Conservation (phyloP, 108 stramenopile genomes). For the Cylindrotheca fusiformis region DNA sequence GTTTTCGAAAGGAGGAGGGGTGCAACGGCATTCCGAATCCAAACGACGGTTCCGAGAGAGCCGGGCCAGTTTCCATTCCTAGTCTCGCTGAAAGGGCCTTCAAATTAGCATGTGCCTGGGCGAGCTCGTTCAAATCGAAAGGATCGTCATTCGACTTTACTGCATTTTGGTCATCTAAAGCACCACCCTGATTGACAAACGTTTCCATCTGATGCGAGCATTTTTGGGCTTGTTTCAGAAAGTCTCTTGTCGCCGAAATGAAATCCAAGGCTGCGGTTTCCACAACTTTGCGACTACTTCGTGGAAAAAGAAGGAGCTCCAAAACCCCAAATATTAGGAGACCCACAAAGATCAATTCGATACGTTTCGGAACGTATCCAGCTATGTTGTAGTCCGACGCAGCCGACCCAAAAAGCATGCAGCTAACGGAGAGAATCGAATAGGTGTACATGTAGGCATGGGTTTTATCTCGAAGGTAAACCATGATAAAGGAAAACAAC, state of each 20-base stretch:
- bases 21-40: not conserved
- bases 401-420: not conserved
- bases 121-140: not conserved
- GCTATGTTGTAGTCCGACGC: not conserved
- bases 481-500: not conserved
- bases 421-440: not conserved
- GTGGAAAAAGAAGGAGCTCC: not conserved
- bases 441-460: constrained; percentile 1
- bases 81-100: not conserved
- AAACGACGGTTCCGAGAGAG: not conserved
- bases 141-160: too few species aligned
- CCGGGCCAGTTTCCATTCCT: not conserved
- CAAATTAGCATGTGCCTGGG: not conserved
- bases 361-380: not conserved
- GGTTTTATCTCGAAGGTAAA: not conserved
- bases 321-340: not conserved
- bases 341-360: not conserved
- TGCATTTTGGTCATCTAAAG: not conserved
- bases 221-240: not conserved
- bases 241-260: not conserved
- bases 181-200: not conserved
- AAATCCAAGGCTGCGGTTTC: not conserved
- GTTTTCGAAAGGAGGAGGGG: not conserved
- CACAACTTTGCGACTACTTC: not conserved
- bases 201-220: not conserved